These are phyloP conservation scores for Kalanchoe fedtschenkoi DNA, from an alignment of 164 flowering plant species.

Conservation along the genomic window DNA sequence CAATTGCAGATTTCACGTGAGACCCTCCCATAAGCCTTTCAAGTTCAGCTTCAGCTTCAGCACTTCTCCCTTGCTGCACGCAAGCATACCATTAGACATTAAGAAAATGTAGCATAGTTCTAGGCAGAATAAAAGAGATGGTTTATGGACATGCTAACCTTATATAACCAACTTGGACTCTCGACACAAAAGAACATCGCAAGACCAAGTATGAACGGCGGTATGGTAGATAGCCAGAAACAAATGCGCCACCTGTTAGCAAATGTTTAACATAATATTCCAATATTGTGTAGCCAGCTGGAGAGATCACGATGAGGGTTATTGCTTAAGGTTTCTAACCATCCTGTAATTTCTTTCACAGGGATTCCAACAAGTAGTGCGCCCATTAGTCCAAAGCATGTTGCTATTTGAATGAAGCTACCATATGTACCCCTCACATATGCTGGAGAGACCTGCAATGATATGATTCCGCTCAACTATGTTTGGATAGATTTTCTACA, in stretches of 20 bases:
- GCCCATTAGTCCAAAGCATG: constrained; percentile 80
- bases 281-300: background rate
- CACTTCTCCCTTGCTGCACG: constrained; percentile 60
- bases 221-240: constrained; percentile 84
- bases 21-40: constrained; percentile 71
- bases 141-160: constrained; percentile 34
- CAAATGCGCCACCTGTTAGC: constrained; percentile 86
- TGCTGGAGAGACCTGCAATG: constrained; percentile 57
- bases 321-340: constrained; percentile 36
- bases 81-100: background rate
- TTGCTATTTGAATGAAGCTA: constrained; percentile 88
- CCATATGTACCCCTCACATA: constrained; percentile 95
- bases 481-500: background rate
- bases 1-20: constrained; percentile 65
- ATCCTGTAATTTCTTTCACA: constrained; percentile 53
- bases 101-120: background rate
- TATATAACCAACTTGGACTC: constrained; percentile 90
- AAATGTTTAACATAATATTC: background rate
- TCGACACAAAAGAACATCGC: constrained; percentile 80
- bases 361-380: constrained; percentile 86
- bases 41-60: constrained; percentile 76
- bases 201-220: constrained; percentile 67
- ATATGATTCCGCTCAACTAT: background rate
- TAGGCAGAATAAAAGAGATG: background rate
- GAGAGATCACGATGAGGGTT: background rate